Percentiles rank a stretch among this genome's conserved stretches.
Evolutionary conservation across 2,329 filamentous ascomycete species (phyloP).

Genomic region (Botryotinia globosa): DNA sequence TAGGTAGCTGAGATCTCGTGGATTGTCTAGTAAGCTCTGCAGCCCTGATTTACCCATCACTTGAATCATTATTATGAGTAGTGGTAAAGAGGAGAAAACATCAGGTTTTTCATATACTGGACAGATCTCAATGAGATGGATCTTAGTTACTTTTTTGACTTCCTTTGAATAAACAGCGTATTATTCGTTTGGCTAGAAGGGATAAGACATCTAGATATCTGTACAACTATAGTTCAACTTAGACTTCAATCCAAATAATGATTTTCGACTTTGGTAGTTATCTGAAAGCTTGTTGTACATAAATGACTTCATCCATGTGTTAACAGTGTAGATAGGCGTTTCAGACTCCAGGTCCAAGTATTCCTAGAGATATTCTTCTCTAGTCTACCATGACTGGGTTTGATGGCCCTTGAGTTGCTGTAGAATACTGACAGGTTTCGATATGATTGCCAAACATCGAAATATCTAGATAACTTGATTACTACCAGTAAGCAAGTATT

Average conservation of each 20-base stretch:
- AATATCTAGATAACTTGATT: neutral
- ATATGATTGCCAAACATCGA: accelerated
- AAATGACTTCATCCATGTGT: accelerated
- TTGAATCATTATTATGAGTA: too few species aligned
- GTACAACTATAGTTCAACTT: neutral
- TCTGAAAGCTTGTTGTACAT: accelerated
- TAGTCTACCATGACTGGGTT: accelerated
- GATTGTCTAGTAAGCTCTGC: neutral
- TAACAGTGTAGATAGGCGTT: accelerated
- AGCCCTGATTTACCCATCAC: too few species aligned
- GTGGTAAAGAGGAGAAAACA: accelerated
- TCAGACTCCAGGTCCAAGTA: neutral
- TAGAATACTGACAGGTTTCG: neutral
- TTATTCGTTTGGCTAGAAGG: neutral
- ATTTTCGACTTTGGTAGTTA: accelerated
- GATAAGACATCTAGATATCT: too few species aligned
- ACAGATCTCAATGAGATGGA: neutral
- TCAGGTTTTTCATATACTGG: too few species aligned
- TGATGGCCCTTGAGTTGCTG: neutral
- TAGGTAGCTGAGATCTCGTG: neutral
- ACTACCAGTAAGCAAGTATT: neutral
- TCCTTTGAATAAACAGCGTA: accelerated
- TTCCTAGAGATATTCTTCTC: neutral
- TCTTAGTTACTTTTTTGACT: neutral
- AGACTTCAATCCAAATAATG: accelerated